Conservation (phyloP, 345 rosid species). For the Turnera subulata region DNA sequence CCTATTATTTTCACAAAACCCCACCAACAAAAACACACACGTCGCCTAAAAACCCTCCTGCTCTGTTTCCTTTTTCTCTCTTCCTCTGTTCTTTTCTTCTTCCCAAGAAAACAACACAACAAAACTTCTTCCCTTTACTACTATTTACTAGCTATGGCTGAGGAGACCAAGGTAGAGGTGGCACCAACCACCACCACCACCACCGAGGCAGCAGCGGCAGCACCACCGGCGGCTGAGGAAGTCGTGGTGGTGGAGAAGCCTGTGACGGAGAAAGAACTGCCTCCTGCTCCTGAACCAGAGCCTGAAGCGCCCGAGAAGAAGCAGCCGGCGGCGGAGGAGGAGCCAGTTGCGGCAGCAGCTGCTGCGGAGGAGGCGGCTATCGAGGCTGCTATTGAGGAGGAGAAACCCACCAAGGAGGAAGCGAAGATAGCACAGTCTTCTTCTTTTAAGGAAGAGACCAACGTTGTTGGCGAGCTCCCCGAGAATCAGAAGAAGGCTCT, state of each 20-base stretch:
- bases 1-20: neutral
- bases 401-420: slow-evolving; percentile 14
- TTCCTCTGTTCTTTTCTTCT: neutral
- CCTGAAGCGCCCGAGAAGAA: neutral
- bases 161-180: slow-evolving; percentile 13
- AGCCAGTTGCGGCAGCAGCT: neutral
- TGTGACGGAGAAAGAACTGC: slow-evolving; percentile 46
- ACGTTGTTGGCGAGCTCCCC: slow-evolving; percentile 51
- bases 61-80: neutral
- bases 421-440: slow-evolving; percentile 31
- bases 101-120: neutral
- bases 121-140: neutral
- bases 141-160: slow-evolving; percentile 14
- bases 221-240: slow-evolving; percentile 24
- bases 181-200: slow-evolving; percentile 2
- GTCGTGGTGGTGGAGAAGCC: neutral
- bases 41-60: neutral
- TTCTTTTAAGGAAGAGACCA: slow-evolving; percentile 69
- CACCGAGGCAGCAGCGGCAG: neutral
- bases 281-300: neutral
- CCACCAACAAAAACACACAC: neutral
- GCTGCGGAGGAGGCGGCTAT: slow-evolving; percentile 22
- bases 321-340: neutral
- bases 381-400: slow-evolving; percentile 7
- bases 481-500: slow-evolving; percentile 52